A percentile compares a stretch with the other conserved stretches of the same genome.
These are phyloP conservation scores for Exophiala lecanii-corni DNA, from an alignment of 2,329 filamentous ascomycete genomes.

Conservation along the genomic window DNA sequence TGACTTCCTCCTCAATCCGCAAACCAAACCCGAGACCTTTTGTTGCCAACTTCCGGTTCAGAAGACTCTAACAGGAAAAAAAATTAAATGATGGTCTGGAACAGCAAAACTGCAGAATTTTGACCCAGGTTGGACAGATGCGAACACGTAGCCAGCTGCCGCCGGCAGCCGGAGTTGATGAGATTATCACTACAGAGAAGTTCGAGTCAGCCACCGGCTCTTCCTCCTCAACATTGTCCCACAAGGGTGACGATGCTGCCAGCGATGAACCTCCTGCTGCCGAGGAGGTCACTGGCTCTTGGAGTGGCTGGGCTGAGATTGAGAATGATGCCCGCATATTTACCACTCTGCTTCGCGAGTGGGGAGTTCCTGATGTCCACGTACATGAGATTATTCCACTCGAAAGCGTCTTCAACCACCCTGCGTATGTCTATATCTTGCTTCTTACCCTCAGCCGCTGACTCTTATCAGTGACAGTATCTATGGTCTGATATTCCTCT, in stretches of 20 bases:
- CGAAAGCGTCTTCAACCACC: slow-evolving; percentile 43
- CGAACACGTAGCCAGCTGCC: too few species aligned
- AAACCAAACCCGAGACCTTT: too few species aligned
- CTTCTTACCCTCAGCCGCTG: slow-evolving; percentile 5
- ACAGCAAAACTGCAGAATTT: too few species aligned
- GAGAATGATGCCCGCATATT: slow-evolving; percentile 86
- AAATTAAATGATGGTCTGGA: too few species aligned
- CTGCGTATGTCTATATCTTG: slow-evolving; percentile 13
- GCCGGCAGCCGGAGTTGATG: too few species aligned
- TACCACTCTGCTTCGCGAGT: slow-evolving; percentile 73
- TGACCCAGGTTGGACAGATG: too few species aligned
- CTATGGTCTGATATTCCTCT: slow-evolving; percentile 85
- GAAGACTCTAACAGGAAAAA: too few species aligned
- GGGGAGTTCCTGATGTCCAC: slow-evolving; percentile 69
- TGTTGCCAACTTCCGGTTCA: too few species aligned
- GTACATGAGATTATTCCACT: slow-evolving; percentile 72
- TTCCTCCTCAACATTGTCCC: too few species aligned
- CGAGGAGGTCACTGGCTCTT: slow-evolving; percentile 4
- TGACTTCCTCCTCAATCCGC: too few species aligned
- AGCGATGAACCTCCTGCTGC: background rate
- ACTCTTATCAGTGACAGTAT: slow-evolving; percentile 59
- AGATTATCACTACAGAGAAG: too few species aligned
- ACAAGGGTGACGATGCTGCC: slow-evolving; percentile 50
- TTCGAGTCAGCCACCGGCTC: too few species aligned
- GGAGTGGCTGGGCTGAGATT: slow-evolving; percentile 67